Evolutionary conservation across 106 monocot species (phyloP).

Genomic region (Platanthera guangdongensis): DNA sequence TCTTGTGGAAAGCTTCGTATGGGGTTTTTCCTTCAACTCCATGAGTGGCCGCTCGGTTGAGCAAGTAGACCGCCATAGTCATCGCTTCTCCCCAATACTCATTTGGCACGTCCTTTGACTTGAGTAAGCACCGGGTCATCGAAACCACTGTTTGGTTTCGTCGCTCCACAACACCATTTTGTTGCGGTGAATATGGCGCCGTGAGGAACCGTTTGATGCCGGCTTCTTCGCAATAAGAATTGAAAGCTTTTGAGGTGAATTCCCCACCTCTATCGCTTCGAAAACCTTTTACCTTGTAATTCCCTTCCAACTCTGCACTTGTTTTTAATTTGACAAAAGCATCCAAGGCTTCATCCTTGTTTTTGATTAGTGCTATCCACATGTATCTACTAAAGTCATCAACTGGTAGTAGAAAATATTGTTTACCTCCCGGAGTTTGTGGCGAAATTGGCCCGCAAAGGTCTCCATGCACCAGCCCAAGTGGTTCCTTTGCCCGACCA

Average conservation of each 20-base stretch:
- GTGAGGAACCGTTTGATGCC: slow-evolving; percentile 1
- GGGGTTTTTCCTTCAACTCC: slow-evolving; percentile 7
- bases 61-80: background rate
- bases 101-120: background rate
- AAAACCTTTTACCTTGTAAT: background rate
- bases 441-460: too few relatives aligned
- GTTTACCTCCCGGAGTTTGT: too few relatives aligned
- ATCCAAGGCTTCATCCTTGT: too few relatives aligned
- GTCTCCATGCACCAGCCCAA: too few relatives aligned
- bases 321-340: too few relatives aligned
- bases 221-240: background rate
- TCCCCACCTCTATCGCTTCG: slow-evolving; percentile 11
- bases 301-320: too few relatives aligned
- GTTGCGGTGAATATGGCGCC: slow-evolving; percentile 10
- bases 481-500: too few relatives aligned
- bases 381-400: too few relatives aligned
- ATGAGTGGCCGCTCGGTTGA: slow-evolving; percentile 12
- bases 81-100: slow-evolving; percentile 19
- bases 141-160: slow-evolving; percentile 11
- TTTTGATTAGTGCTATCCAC: too few relatives aligned
- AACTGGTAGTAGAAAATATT: too few relatives aligned
- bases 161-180: slow-evolving; percentile 19
- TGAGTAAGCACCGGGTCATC: slow-evolving; percentile 15
- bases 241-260: slow-evolving; percentile 8
- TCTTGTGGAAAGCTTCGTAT: slow-evolving; percentile 11